Percentiles rank a stretch among this genome's conserved stretches.
Conservation (phyloP, 371 early-diverging fungal genomes). For the Rhizopus delemar region DNA sequence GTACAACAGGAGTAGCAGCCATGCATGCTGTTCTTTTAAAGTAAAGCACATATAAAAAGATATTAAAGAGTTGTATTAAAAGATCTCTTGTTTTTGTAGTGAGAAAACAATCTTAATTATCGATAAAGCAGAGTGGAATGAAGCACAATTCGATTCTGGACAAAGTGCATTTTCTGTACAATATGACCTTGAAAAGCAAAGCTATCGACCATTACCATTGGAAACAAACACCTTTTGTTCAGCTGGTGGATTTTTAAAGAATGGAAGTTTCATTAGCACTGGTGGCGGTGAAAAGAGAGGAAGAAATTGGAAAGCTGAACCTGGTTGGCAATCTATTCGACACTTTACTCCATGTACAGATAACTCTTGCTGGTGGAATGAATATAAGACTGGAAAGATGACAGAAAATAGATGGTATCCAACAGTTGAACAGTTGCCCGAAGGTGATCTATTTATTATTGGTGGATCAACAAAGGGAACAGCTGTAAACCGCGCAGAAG, state of each 20-base stretch:
- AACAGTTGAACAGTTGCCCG: conserved; percentile 59
- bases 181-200: conserved; percentile 53
- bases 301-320: conserved; percentile 42
- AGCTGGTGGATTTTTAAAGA: conserved; percentile 58
- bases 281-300: conserved; percentile 57
- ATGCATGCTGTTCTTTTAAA: conserved; percentile 51
- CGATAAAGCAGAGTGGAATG: conserved; percentile 55
- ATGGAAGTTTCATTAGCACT: conserved; percentile 61
- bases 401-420: conserved; percentile 61
- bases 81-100: conserved; percentile 19
- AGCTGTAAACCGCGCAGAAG: conserved; percentile 50
- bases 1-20: conserved; percentile 48
- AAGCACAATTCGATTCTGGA: conserved; percentile 51
- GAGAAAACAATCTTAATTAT: conserved; percentile 47
- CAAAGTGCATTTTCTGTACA: conserved; percentile 53
- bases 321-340: conserved; percentile 60
- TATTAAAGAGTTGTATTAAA: not conserved
- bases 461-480: conserved; percentile 59
- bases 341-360: conserved; percentile 53
- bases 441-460: conserved; percentile 57
- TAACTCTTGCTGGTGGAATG: conserved; percentile 46
- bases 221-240: conserved; percentile 68
- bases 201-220: conserved; percentile 45
- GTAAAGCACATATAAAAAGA: conserved; percentile 20
- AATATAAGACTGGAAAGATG: conserved; percentile 41